Percentiles rank a stretch among this genome's conserved stretches.
These are phyloP conservation scores for Candida insectorum DNA, from an alignment of 805 yeast genomes.

Conservation along the genomic window DNA sequence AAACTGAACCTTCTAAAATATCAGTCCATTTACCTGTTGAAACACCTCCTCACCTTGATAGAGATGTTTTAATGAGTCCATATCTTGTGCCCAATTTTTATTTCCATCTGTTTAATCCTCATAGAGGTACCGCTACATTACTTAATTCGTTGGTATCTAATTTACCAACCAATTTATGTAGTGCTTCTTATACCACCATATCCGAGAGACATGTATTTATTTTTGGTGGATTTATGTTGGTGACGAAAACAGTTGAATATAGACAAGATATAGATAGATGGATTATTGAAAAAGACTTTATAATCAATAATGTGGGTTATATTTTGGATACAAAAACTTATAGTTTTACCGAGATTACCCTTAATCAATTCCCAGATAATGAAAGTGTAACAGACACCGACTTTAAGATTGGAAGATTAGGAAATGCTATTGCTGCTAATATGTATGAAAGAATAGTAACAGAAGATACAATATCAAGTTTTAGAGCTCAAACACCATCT, in stretches of 20 bases:
- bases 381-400: conserved; percentile 6
- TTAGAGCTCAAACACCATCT: conserved; percentile 8
- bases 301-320: conserved; percentile 52
- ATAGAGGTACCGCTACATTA: conserved; percentile 27
- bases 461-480: conserved; percentile 9
- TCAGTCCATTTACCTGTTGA: conserved; percentile 37
- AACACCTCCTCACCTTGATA: conserved; percentile 38
- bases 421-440: conserved; percentile 28
- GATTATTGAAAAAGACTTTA: conserved; percentile 41
- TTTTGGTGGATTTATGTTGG: conserved; percentile 65
- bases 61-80: conserved; percentile 35
- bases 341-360: conserved; percentile 44
- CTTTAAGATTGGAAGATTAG: conserved; percentile 27
- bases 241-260: conserved; percentile 20
- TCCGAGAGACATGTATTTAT: conserved; percentile 56
- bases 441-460: conserved; percentile 11
- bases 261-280: conserved; percentile 25
- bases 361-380: conserved; percentile 16
- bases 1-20: conserved; percentile 24
- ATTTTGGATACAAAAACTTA: conserved; percentile 52
- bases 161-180: conserved; percentile 50
- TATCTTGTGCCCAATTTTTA: conserved; percentile 37
- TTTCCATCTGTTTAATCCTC: conserved; percentile 27
- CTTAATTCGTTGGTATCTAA: conserved; percentile 18
- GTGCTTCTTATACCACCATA: conserved; percentile 46